Base-by-base conservation (phyloP, 306 rosid species). In the Spatholobus suberectus region DNA sequence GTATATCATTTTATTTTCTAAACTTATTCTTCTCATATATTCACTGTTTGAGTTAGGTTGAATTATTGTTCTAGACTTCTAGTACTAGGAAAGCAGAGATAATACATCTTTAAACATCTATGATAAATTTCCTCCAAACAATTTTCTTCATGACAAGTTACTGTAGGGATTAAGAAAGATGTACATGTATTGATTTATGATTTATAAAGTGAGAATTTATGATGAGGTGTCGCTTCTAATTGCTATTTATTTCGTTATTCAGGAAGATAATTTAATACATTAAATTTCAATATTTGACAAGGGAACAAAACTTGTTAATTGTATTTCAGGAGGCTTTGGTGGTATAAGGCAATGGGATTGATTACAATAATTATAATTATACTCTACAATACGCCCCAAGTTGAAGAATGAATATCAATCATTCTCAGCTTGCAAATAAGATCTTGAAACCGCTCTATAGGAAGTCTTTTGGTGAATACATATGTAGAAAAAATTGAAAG, bases 1-100 rank as follows among this genome's bases (percentile, higher is more conserved):
- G 98, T 92, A 51, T 12, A 38, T 44, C 71, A 83, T 59, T 76
- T 73, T 47, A 57, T 70, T 72, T 77, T 54, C 32, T 40, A 34
- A 37, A 63, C 62, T 43, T 32, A 61, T 79, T 17, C 35, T 58
- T 54, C 61, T 72, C 24, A 65, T 58, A 83, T 62, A 14, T 84
- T 67, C 11, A 17, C 54, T 35, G 52, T 34, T 37, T 74, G 59
- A 77, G 46, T 72, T 44, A 21, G 6, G 63, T 23, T 73, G 70
- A 51, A 18, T 73, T 44, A 27, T 44, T 32, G 20, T 71, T 77
- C 59, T 38, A 0, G 18, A 61, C 40, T 27, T 61, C 38, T 76
- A 37, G 62, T 65, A 70, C 51, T 59, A 81, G 46, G 51, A 62
- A 75, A 76, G 46, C 46, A 51, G 38, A 21, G 17, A 32, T 51